Percentiles rank a stretch among this genome's conserved stretches.
These are phyloP conservation scores for Triadica sebifera DNA, from an alignment of 345 rosid species.

Conservation along the genomic window DNA sequence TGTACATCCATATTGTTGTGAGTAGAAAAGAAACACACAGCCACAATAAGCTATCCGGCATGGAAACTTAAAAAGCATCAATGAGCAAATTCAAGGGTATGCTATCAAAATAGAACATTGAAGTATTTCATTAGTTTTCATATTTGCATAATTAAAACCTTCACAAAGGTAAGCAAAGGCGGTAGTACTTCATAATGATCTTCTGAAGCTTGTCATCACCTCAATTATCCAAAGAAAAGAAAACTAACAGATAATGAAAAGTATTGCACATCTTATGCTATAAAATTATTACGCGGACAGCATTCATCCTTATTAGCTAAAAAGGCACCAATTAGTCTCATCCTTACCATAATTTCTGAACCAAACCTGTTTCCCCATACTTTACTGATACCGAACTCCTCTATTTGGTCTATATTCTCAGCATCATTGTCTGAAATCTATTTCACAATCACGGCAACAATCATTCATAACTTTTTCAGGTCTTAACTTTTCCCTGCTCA, in stretches of 20 bases:
- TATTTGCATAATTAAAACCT: background rate
- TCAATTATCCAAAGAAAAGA: background rate
- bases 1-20: constrained; percentile 19
- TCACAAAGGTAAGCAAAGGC: background rate
- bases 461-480: background rate
- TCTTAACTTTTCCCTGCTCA: background rate
- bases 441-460: background rate
- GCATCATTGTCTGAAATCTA: background rate
- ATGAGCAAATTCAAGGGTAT: background rate
- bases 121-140: background rate
- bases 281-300: background rate
- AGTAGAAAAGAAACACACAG: constrained; percentile 8
- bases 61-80: constrained; percentile 11
- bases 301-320: background rate
- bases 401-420: background rate
- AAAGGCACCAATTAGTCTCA: background rate
- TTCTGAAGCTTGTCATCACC: background rate
- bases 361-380: background rate
- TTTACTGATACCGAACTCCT: background rate
- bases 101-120: background rate
- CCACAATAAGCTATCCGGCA: constrained; percentile 2
- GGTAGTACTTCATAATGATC: background rate
- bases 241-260: background rate
- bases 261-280: background rate
- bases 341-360: background rate